A percentile compares a stretch with the other conserved stretches of the same genome.
Conservation (phyloP, 2,329 filamentous ascomycete genomes). For the Trichophyton simii region DNA sequence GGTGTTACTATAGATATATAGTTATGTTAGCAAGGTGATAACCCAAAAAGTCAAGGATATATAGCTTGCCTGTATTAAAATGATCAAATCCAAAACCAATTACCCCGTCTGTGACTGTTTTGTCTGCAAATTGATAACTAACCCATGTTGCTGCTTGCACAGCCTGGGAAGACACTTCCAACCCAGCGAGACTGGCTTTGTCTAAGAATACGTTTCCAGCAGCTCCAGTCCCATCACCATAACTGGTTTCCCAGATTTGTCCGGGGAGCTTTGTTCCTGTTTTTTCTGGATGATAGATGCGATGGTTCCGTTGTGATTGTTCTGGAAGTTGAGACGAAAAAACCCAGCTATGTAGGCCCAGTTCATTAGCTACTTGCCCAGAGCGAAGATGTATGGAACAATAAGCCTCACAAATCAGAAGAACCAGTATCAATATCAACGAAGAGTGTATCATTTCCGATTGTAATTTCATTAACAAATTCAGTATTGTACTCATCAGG, state of each 20-base stretch:
- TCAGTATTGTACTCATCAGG: slow-evolving; percentile 43
- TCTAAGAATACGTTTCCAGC: slow-evolving; percentile 54
- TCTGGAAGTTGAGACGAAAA: slow-evolving; percentile 48
- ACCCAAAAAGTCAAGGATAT: background rate
- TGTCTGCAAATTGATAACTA: slow-evolving; percentile 40
- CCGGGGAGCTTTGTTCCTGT: slow-evolving; percentile 37
- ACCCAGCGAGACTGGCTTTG: slow-evolving; percentile 48
- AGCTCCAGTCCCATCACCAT: slow-evolving; percentile 54
- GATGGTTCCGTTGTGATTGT: slow-evolving; percentile 42
- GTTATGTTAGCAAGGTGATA: background rate
- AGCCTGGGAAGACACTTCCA: slow-evolving; percentile 48
- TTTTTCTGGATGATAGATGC: slow-evolving; percentile 44
- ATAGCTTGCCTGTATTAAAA: slow-evolving; percentile 40
- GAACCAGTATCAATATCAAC: slow-evolving; percentile 61
- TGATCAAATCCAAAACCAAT: slow-evolving; percentile 48
- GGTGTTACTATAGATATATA: slow-evolving; percentile 8
- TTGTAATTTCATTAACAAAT: slow-evolving; percentile 49
- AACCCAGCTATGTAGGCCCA: slow-evolving; percentile 42
- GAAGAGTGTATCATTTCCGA: slow-evolving; percentile 51
- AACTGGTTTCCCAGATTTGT: slow-evolving; percentile 47
- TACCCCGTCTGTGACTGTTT: slow-evolving; percentile 46
- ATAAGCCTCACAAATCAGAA: slow-evolving; percentile 49
- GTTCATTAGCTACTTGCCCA: background rate
- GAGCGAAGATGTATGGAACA: background rate
- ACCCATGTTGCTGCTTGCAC: slow-evolving; percentile 53